phyloP scores from a whole-genome alignment of 2,329 filamentous ascomycete species.

The Aspergillus piperis region DNA sequence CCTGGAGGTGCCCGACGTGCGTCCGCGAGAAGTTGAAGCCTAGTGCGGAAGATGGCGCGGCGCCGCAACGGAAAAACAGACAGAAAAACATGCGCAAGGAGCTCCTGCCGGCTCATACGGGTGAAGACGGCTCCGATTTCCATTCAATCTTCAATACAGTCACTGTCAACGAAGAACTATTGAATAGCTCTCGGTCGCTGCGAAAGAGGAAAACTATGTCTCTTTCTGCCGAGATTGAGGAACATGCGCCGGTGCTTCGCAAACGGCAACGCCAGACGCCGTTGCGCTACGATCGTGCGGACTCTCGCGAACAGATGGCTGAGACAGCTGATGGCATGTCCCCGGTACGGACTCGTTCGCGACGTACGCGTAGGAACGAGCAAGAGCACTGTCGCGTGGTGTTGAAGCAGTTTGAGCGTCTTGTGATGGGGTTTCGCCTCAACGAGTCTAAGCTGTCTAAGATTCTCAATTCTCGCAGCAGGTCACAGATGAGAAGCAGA shows the following conservation, averaged over 20 bases:
- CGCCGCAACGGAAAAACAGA: slow-evolving; percentile 55
- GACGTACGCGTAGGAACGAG: slow-evolving; percentile 53
- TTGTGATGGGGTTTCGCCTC: slow-evolving; percentile 62
- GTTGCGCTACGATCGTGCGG: slow-evolving; percentile 26
- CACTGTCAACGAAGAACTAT: slow-evolving; percentile 69
- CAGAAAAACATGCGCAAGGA: slow-evolving; percentile 70
- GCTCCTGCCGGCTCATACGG: slow-evolving; percentile 68
- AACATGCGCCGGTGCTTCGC: slow-evolving; percentile 49
- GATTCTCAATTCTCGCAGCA: slow-evolving; percentile 61
- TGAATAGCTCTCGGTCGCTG: slow-evolving; percentile 75
- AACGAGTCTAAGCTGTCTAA: slow-evolving; percentile 60
- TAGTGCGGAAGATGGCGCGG: slow-evolving; percentile 25
- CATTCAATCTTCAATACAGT: slow-evolving; percentile 77
- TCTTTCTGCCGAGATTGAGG: slow-evolving; percentile 65
- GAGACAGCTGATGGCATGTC: slow-evolving; percentile 25
- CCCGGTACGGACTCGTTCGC: slow-evolving; percentile 54
- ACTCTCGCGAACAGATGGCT: slow-evolving; percentile 22
- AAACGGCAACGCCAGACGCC: slow-evolving; percentile 45
- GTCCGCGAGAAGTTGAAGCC: slow-evolving; percentile 46
- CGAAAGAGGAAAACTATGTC: slow-evolving; percentile 84
- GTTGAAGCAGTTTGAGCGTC: slow-evolving; percentile 44
- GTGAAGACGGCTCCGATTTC: slow-evolving; percentile 65
- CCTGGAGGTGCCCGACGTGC: slow-evolving; percentile 65
- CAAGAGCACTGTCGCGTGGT: slow-evolving; percentile 44
- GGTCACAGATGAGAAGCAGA: slow-evolving; percentile 57